Percentiles rank a stretch among this genome's conserved stretches.
Conservation (phyloP, 208 protist species). For the Wallacemonas sp. region DNA sequence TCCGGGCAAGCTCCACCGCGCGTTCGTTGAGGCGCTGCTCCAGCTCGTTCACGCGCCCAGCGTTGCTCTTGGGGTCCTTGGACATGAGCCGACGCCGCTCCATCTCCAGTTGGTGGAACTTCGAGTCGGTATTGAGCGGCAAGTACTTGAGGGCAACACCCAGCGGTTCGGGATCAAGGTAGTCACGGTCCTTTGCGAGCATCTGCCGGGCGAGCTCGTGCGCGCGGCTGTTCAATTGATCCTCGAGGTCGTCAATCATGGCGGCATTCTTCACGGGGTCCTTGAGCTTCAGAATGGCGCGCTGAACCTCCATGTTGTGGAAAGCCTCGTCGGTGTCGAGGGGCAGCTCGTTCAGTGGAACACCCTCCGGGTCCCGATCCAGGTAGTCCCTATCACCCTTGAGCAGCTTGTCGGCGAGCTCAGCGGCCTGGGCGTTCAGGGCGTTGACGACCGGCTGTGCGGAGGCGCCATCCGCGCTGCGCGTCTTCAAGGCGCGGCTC, state of each 20-base stretch:
- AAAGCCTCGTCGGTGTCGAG: slow-evolving; percentile 66
- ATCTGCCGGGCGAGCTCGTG: slow-evolving; percentile 38
- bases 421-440: slow-evolving; percentile 41
- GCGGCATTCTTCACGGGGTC: slow-evolving; percentile 33
- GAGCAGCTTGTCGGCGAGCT: slow-evolving; percentile 48
- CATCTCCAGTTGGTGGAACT: slow-evolving; percentile 75
- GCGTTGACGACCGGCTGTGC: slow-evolving; percentile 19
- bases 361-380: slow-evolving; percentile 61
- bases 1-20: slow-evolving; percentile 49
- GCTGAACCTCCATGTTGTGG: slow-evolving; percentile 57
- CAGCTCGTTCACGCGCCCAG: slow-evolving; percentile 40
- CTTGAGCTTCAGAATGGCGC: slow-evolving; percentile 47
- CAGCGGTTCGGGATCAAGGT: slow-evolving; percentile 52
- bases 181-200: slow-evolving; percentile 48
- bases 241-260: slow-evolving; percentile 57
- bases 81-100: slow-evolving; percentile 61
- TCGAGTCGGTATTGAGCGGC: slow-evolving; percentile 50
- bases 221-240: slow-evolving; percentile 53
- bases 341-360: slow-evolving; percentile 44
- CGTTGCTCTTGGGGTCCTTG: slow-evolving; percentile 31
- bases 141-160: slow-evolving; percentile 50
- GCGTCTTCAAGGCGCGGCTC: slow-evolving; percentile 10
- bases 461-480: slow-evolving; percentile 8
- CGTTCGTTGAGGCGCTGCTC: slow-evolving; percentile 67
- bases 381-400: slow-evolving; percentile 66